These are phyloP conservation scores for Babesia caballi DNA, from an alignment of 169 alveolate species.

Conservation along the genomic window DNA sequence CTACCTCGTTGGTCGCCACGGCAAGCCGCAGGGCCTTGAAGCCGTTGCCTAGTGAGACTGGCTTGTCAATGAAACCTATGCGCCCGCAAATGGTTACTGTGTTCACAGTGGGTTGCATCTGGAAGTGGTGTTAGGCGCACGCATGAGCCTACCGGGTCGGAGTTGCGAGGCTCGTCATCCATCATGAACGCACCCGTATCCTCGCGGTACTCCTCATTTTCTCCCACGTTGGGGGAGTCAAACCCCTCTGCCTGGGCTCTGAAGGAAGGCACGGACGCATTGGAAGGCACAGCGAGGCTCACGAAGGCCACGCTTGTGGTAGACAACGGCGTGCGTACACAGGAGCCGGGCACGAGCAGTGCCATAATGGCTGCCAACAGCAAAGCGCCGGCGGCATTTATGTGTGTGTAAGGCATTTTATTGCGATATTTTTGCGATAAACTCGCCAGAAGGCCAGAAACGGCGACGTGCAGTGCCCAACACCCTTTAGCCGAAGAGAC, in stretches of 20 bases:
- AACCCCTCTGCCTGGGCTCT: not conserved
- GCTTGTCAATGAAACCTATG: constrained; percentile 46
- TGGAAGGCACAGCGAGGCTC: not conserved
- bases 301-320: not conserved
- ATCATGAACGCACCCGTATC: not conserved
- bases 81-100: constrained; percentile 57
- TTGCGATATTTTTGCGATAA: constrained; percentile 11
- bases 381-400: not conserved
- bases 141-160: not conserved
- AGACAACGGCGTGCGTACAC: constrained; percentile 7
- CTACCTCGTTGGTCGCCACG: constrained; percentile 48
- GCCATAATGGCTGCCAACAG: not conserved
- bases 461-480: not conserved
- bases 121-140: not conserved
- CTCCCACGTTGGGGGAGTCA: not conserved
- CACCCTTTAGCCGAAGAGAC: constrained; percentile 6
- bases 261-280: not conserved
- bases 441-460: not conserved
- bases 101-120: constrained; percentile 33
- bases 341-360: not conserved
- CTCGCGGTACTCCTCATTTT: not conserved
- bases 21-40: constrained; percentile 26
- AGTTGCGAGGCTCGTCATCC: constrained; percentile 14
- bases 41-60: constrained; percentile 24
- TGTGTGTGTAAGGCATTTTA: not conserved